phyloP scores from a whole-genome alignment of 768 basidiomycete species.

The Chalciporus sphaerocephalus region DNA sequence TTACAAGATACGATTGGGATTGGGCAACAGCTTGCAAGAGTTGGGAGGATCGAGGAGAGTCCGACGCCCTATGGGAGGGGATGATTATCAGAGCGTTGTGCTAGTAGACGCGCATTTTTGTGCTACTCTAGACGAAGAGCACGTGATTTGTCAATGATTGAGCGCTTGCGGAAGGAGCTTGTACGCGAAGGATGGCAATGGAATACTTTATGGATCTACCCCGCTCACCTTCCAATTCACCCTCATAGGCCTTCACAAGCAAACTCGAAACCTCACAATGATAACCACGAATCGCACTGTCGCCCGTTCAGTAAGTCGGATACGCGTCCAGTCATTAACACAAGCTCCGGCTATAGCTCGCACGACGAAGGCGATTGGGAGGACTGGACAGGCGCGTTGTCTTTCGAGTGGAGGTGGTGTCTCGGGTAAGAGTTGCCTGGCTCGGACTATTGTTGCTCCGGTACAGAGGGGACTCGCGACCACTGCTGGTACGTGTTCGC shows the following conservation, averaged over 20 bases:
- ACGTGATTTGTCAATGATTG: slow-evolving; percentile 18
- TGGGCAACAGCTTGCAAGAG: slow-evolving; percentile 46
- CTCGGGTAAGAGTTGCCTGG: background rate
- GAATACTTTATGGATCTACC: background rate
- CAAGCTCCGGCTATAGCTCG: slow-evolving; percentile 6
- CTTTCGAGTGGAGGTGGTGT: slow-evolving; percentile 1
- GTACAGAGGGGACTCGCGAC: slow-evolving; percentile 17
- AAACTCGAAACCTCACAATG: slow-evolving; percentile 14
- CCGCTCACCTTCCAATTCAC: background rate
- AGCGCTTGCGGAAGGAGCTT: slow-evolving; percentile 25
- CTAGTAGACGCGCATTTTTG: background rate
- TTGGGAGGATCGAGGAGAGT: slow-evolving; percentile 55
- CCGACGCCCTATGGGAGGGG: slow-evolving; percentile 50
- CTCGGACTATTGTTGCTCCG: background rate
- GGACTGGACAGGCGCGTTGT: slow-evolving; percentile 6
- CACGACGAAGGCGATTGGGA: slow-evolving; percentile 5
- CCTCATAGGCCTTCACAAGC: background rate
- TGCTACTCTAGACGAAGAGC: slow-evolving; percentile 1
- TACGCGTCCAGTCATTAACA: slow-evolving; percentile 13
- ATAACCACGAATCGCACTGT: slow-evolving; percentile 30
- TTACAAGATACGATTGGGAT: slow-evolving; percentile 62
- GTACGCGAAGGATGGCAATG: background rate
- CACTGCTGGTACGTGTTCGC: slow-evolving; percentile 13
- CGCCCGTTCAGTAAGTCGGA: slow-evolving; percentile 22
- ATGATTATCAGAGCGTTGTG: slow-evolving; percentile 2